A percentile compares a stretch with the other conserved stretches of the same genome.
Evolutionary conservation across 163 green algal genomes (phyloP).

Genomic region (Scenedesmus sp.): DNA sequence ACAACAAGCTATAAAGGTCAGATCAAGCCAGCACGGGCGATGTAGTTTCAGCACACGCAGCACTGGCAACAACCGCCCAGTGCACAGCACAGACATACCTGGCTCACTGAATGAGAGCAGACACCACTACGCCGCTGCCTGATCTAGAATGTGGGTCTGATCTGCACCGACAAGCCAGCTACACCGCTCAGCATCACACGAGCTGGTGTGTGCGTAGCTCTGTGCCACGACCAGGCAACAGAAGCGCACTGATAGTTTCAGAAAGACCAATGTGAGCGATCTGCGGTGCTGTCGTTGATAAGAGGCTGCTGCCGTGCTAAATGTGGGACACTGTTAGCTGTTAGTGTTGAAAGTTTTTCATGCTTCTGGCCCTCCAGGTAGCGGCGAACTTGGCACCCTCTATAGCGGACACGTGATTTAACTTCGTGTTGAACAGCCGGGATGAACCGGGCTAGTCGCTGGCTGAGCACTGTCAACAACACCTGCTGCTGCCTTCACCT

Average conservation of each 20-base stretch:
- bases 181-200: neutral
- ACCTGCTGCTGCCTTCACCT: neutral
- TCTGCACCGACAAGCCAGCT: neutral
- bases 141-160: neutral
- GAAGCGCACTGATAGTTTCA: neutral
- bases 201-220: neutral
- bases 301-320: neutral
- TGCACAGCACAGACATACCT: conserved; percentile 7
- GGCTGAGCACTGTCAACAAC: neutral
- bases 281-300: neutral
- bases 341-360: neutral
- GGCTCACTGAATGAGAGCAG: neutral
- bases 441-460: neutral
- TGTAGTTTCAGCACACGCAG: neutral
- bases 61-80: conserved; percentile 11
- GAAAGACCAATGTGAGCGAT: neutral
- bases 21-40: neutral
- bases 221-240: neutral
- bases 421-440: neutral
- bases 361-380: neutral
- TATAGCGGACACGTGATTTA: neutral
- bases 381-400: neutral
- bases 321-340: neutral
- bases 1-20: neutral
- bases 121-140: neutral